Evolutionary conservation across 129 eudicot genomes (phyloP), one percentile per base, ranked within the genome.

Genomic region (Mikania micrantha): DNA sequence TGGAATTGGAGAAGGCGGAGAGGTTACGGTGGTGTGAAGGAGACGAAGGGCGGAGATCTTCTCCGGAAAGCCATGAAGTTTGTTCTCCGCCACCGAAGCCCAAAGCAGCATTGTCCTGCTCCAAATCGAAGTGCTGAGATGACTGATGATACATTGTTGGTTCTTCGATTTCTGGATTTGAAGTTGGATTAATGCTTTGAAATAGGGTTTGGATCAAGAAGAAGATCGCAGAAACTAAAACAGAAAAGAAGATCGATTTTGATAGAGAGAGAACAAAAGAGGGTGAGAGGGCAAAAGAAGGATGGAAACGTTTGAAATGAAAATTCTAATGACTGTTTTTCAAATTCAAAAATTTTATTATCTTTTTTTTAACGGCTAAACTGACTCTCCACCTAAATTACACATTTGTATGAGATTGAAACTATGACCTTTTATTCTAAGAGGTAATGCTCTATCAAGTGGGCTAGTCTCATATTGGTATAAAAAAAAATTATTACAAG

Each of bases 1-100:
- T 69, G 67, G 87, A 79, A 50, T 39, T 69, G 0, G 74, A 69
- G 54, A 85, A 81, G 10, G 86, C 64, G 52, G 91, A 81, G 2
- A 59, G 77, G 21, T 85, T 81, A 24, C 85, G 78, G 40, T 34
- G 66, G 73, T 66, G 78, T 15, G 78, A 16, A 0, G 88, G 72
- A 5, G 83, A 56, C 15, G 80, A 38, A 1, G 64, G 75, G 58
- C 49, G 76, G 76, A 62, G 78, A 67, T 78, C 86, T 64, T 66
- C 85, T 78, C 76, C 87, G 87, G 87, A 83, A 66, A 85, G 91
- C 91, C 88, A 82, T 31, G 88, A 88, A 72, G 82, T 82, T 19
- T 85, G 79, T 71, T 81, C 94, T 29, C 68, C 76, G 22, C 83
- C 88, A 69, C 80, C 85, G 74, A 68, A 72, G 39, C 72, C 83